Evolutionary conservation across 2,329 filamentous ascomycete genomes (phyloP), one percentile per base, ranked within the genome.

Genomic region (Pseudocercospora fijiensis): DNA sequence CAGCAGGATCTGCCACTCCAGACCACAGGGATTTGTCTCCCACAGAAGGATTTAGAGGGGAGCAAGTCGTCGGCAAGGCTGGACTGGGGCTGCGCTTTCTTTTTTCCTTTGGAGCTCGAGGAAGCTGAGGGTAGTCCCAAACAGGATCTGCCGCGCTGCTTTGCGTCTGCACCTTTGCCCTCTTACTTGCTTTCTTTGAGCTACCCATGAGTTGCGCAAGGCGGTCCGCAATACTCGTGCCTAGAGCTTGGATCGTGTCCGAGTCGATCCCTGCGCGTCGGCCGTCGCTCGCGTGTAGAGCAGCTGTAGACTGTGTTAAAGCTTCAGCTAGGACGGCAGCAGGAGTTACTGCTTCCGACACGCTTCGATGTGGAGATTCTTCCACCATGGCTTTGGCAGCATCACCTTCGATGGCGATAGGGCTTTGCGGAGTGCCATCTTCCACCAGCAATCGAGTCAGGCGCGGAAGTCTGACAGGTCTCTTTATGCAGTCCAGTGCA

Each of bases 181-280:
- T 64, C 57, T 66, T 62, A 30, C 58, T 33, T 16, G 57, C 57
- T 57, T 68, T 67, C 30, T 61, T 65, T 45, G 66, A 43, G 20
- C 53, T 56, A 10, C 61, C 60, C 63, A 76, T 74, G 47, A 74
- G 71, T 22, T 71, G 64, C 3, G 74, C 72, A 56, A 77, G 71
- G 58, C 76, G 73, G 18, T 70, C 70, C 8, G 75, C 76, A 47
- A 77, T 76, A 56, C 67, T 75, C 56, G 72, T 69, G 30, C 75
- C 73, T 10, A 78, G 67, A 10, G 71, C 70, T 57, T 76, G 66
- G 43, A 77, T 73, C n/a, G 69, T 69, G 13, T 71, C 66, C 9
- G 70, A 57, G 30, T 72, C 70, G 20, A 69, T 52, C 30, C 57
- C 30, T 27, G 65, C 58, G 10, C 68, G 57, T 56, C 67, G 60